phyloP scores from a whole-genome alignment of 331 rosid species.

The Quercus tomentella region DNA sequence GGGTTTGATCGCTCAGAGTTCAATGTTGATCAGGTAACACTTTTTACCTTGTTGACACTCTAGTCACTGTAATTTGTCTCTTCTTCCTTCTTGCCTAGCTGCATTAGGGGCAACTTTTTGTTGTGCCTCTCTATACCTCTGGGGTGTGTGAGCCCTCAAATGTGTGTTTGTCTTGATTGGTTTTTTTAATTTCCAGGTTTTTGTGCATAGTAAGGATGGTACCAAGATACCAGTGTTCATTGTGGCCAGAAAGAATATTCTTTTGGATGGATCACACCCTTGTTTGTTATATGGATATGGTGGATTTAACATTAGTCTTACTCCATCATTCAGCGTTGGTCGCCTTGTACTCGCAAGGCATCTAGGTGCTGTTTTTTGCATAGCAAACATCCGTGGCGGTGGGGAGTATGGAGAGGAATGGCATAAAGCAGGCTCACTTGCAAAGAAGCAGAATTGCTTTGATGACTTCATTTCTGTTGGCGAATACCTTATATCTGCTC shows the following conservation, averaged over 20 bases:
- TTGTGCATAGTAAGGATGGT: slow-evolving; percentile 76
- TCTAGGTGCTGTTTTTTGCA: slow-evolving; percentile 73
- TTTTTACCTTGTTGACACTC: neutral
- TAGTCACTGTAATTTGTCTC: neutral
- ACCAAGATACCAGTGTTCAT: slow-evolving; percentile 76
- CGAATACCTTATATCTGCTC: slow-evolving; percentile 78
- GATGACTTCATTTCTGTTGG: slow-evolving; percentile 90
- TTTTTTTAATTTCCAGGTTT: slow-evolving; percentile 55
- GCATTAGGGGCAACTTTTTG: neutral
- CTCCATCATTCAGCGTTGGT: slow-evolving; percentile 72
- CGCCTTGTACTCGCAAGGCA: slow-evolving; percentile 72
- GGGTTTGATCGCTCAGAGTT: slow-evolving; percentile 84
- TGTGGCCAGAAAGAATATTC: slow-evolving; percentile 57
- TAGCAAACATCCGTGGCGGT: slow-evolving; percentile 96
- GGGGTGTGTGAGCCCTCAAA: neutral
- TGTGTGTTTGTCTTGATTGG: slow-evolving; percentile 7
- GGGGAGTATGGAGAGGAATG: slow-evolving; percentile 99
- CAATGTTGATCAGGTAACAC: slow-evolving; percentile 69
- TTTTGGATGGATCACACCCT: slow-evolving; percentile 88
- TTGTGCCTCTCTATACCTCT: neutral
- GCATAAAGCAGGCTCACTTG: slow-evolving; percentile 97
- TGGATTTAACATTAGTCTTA: slow-evolving; percentile 76
- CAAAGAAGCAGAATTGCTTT: slow-evolving; percentile 88
- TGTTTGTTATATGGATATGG: slow-evolving; percentile 92
- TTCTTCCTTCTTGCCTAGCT: neutral